Conservation (phyloP, 257 asterid genomes). For the Nicotiana sylvestris region DNA sequence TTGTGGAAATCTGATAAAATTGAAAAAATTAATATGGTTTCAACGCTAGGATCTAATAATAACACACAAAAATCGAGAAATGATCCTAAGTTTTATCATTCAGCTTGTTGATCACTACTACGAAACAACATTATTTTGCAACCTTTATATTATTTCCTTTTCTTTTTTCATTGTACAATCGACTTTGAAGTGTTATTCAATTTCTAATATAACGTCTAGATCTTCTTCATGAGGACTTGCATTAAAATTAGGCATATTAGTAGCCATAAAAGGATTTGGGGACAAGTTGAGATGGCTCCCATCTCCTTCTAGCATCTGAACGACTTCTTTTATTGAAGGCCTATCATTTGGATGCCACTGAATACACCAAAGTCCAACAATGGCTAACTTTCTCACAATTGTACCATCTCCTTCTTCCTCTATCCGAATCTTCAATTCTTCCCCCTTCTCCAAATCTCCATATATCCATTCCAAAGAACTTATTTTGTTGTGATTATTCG, state of each 20-base stretch:
- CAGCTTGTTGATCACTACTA: background rate
- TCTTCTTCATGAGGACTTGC: background rate
- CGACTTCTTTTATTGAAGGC: constrained; percentile 10
- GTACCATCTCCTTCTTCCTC: background rate
- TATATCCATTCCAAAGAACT: background rate
- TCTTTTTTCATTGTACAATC: background rate
- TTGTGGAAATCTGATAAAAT: background rate
- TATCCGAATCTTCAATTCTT: background rate
- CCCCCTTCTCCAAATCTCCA: background rate
- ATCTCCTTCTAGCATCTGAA: constrained; percentile 7
- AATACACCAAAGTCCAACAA: constrained; percentile 10
- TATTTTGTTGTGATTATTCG: background rate
- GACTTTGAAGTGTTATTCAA: background rate
- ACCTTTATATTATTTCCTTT: background rate
- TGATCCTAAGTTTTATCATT: background rate
- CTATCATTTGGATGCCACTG: constrained; percentile 2
- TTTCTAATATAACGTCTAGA: constrained; percentile 2
- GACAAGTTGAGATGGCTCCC: constrained; percentile 4
- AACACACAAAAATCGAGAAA: background rate
- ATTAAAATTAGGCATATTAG: background rate
- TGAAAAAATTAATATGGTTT: background rate
- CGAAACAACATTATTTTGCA: background rate
- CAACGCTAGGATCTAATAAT: background rate
- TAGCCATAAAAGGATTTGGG: constrained; percentile 11
- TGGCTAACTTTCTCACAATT: background rate